Base-by-base conservation (phyloP, 164 flowering plant species). In the Akebia trifoliata region DNA sequence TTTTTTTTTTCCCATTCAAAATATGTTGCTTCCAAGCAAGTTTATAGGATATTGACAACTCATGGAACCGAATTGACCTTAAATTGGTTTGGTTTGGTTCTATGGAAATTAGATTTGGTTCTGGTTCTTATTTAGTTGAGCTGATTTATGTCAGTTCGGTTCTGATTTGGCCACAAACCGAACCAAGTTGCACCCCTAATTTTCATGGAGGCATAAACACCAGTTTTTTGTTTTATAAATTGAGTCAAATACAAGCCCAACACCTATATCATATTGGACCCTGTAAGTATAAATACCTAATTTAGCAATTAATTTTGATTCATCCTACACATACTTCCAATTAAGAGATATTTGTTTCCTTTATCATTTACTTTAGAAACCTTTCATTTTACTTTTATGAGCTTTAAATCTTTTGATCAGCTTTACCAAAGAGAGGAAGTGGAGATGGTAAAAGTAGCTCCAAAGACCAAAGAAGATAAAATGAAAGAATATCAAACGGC, bases 401-500 rank as follows among this genome's bases (percentile, higher is more conserved):
- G 12, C 38, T 54, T 54, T 35, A 14, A 22, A 36, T 50, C 9
- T 35, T 59, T 58, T 63, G 9, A 40, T 66, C 79, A 91, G 97
- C 78, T 87, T 36, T 77, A 79, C 72, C 81, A 81, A 64, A 82
- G 73, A 7, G 69, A 71, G 74, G 96, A 90, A 67, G 83, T 54
- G 40, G 87, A 85, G 72, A 81, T 67, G 53, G 86, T 84, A 42
- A 76, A 73, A 65, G 88, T 76, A 17, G 88, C 78, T 40, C 64
- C 60, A 50, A 65, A 69, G 58, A 68, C 79, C 18, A 72, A 62
- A 54, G 86, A 79, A 57, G 90, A 77, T 64, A 72, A 49, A 69
- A 81, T 74, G 76, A 84, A 79, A 67, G 96, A 87, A 65, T 90
- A 80, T 72, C 74, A 76, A 65, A 64, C 69, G 15, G 99, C 99